phyloP scores from a whole-genome alignment of 208 protist species.

The Polymyxa betae region DNA sequence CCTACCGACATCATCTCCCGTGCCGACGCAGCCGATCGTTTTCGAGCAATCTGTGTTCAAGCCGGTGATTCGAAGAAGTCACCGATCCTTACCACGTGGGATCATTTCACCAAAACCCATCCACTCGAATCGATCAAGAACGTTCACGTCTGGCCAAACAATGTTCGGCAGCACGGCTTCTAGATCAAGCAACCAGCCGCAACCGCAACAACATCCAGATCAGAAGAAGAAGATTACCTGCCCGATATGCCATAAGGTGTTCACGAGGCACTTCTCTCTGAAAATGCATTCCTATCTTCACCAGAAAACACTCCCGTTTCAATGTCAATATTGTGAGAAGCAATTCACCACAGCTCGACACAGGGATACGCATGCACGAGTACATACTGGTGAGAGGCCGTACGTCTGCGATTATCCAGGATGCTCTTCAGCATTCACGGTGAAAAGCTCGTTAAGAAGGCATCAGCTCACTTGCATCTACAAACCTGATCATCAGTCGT shows the following conservation, averaged over 20 bases:
- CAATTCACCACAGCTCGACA: background rate
- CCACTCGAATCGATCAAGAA: background rate
- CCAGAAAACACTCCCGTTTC: background rate
- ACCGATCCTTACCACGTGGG: background rate
- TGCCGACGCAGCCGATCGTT: background rate
- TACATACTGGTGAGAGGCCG: slow-evolving; percentile 26
- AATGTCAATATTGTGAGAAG: background rate
- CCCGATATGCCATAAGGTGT: background rate
- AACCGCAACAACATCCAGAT: too few species aligned
- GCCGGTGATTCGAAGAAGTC: background rate
- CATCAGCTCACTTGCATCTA: background rate
- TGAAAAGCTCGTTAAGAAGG: slow-evolving; percentile 13
- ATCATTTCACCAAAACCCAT: background rate
- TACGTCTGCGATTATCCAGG: background rate
- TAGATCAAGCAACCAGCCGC: too few species aligned
- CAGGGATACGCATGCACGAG: background rate
- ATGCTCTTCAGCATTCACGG: slow-evolving; percentile 16
- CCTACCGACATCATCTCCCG: background rate
- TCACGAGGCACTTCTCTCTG: slow-evolving; percentile 16
- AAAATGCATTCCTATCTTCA: slow-evolving; percentile 15
- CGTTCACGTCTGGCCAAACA: too few species aligned
- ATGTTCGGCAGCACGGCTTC: too few species aligned
- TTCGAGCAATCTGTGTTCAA: background rate
- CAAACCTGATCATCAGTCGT: background rate
- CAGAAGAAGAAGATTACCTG: background rate